Evolutionary conservation across 2,329 filamentous ascomycete species (phyloP).

Genomic region (Ceratocystis variospora): DNA sequence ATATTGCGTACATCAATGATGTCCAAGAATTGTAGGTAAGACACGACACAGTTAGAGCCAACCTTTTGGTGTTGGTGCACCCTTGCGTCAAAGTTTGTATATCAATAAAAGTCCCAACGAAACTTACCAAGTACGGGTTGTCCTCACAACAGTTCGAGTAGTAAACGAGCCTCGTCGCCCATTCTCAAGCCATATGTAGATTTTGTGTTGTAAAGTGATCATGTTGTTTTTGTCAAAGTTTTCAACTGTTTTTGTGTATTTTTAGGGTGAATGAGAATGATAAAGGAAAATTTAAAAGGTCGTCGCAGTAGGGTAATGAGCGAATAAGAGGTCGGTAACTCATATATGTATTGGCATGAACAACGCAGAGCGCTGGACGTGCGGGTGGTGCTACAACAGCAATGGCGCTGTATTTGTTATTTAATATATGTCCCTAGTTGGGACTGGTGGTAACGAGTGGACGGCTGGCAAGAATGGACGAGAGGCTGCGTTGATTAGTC

Average conservation of each 20-base stretch:
- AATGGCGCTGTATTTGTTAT: neutral
- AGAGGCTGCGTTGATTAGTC: neutral
- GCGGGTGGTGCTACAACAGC: constrained; percentile 19
- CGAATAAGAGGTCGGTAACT: constrained; percentile 24
- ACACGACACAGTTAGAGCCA: neutral
- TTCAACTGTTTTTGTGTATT: constrained; percentile 19
- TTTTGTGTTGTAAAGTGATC: neutral
- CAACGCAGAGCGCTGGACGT: neutral
- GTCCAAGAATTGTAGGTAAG: neutral
- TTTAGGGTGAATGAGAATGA: constrained; percentile 11
- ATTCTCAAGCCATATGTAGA: constrained; percentile 11
- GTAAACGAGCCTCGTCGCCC: neutral
- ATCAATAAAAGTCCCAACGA: neutral
- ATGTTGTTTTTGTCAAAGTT: constrained; percentile 4
- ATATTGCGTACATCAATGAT: neutral
- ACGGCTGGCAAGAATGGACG: constrained; percentile 4
- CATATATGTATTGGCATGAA: constrained; percentile 5
- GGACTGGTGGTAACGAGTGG: constrained; percentile 1
- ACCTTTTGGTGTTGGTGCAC: neutral
- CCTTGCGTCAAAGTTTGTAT: neutral
- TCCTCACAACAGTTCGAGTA: neutral
- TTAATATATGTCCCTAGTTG: neutral
- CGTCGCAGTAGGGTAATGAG: constrained; percentile 22
- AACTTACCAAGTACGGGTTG: neutral
- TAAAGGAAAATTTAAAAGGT: constrained; percentile 23